phyloP scores from a whole-genome alignment of 1,139 yeast species.

The Yamadazyma jaroonii region DNA sequence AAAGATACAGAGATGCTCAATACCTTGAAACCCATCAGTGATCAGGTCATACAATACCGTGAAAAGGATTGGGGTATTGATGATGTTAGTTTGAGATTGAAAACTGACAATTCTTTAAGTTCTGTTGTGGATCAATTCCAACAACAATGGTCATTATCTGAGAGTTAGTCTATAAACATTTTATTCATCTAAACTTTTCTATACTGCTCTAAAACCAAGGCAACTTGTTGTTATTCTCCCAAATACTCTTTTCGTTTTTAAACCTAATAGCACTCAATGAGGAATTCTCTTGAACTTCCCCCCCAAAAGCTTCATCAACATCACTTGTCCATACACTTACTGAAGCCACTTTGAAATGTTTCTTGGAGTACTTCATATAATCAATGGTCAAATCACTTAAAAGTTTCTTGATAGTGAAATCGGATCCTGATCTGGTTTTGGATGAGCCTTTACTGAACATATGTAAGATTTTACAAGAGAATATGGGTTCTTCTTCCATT shows the following conservation, averaged over 20 bases:
- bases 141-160: conserved; percentile 22
- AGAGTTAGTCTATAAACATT: conserved; percentile 12
- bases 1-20: conserved; percentile 21
- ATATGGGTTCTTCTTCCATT: conserved; percentile 7
- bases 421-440: conserved; percentile 1
- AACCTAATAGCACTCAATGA: conserved; percentile 39
- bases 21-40: conserved; percentile 8
- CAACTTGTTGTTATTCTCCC: conserved; percentile 46
- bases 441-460: background rate
- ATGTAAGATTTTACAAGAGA: conserved; percentile 1
- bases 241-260: conserved; percentile 25
- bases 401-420: conserved; percentile 2
- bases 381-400: conserved; percentile 6
- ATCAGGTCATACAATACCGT: conserved; percentile 29
- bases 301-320: conserved; percentile 13
- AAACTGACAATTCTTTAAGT: conserved; percentile 10
- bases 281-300: conserved; percentile 28
- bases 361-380: conserved; percentile 8
- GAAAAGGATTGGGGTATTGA: conserved; percentile 39
- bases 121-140: conserved; percentile 29
- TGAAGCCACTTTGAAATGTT: background rate
- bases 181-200: conserved; percentile 1
- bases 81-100: conserved; percentile 39
- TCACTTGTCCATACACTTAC: conserved; percentile 37
- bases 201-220: conserved; percentile 38